Evolutionary conservation across 2,329 filamentous ascomycete species (phyloP).

Genomic region (Cladosporium phlei): DNA sequence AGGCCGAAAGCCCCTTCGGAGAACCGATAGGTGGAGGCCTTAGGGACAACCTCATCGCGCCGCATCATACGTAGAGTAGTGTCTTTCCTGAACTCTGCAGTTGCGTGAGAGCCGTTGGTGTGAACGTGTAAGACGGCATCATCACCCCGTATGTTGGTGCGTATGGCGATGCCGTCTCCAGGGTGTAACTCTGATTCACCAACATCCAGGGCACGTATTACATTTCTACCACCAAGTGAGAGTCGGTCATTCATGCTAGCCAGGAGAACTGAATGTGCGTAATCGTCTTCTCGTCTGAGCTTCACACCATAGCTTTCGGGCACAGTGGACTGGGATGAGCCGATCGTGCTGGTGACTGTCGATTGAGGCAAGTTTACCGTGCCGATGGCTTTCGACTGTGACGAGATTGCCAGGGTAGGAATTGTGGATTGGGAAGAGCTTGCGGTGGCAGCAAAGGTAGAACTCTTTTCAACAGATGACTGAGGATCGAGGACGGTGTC

Average conservation of each 20-base stretch:
- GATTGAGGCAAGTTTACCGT: background rate
- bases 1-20: background rate
- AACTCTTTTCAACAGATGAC: background rate
- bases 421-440: background rate
- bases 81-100: background rate
- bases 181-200: background rate
- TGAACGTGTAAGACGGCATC: background rate
- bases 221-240: background rate
- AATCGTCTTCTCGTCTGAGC: background rate
- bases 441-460: background rate
- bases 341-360: background rate
- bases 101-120: background rate
- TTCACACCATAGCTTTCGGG: background rate
- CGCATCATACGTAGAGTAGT: background rate
- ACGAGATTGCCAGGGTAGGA: background rate
- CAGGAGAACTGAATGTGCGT: no score
- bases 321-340: background rate
- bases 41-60: background rate
- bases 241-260: background rate
- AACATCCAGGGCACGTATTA: background rate
- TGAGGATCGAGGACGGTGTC: background rate
- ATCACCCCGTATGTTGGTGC: background rate
- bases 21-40: background rate
- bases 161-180: background rate
- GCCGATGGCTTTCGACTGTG: no score